Conservation (phyloP, 176 grass and related monocot species). For the Pontederia paniculata region DNA sequence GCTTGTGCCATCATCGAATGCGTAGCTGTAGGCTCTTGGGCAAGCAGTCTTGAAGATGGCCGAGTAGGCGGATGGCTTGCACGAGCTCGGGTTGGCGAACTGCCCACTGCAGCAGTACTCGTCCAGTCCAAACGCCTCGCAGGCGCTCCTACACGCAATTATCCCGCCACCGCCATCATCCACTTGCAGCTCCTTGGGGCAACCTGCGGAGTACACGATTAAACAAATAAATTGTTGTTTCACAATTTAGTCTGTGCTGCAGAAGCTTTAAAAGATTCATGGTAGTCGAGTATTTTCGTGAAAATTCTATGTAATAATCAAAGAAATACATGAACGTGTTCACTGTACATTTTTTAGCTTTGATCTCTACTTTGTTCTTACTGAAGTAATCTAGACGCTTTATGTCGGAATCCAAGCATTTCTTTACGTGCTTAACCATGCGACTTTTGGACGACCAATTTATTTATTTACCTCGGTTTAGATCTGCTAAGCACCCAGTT, state of each 20-base stretch:
- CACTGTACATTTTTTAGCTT: not conserved
- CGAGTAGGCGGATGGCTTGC: slow-evolving; percentile 64
- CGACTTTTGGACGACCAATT: not conserved
- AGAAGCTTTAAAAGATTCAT: too few species aligned
- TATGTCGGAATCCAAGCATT: not conserved
- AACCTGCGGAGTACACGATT: slow-evolving; percentile 23
- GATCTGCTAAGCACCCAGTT: slow-evolving; percentile 64
- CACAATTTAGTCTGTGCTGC: not conserved
- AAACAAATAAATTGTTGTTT: not conserved
- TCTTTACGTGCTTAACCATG: not conserved
- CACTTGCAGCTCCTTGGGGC: slow-evolving; percentile 81
- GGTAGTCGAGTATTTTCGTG: too few species aligned
- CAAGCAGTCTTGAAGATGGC: slow-evolving; percentile 72
- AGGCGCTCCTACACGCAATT: slow-evolving; percentile 77
- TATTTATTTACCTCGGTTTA: slow-evolving; percentile 48
- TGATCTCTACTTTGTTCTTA: not conserved
- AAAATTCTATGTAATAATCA: too few species aligned
- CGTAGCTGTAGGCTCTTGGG: slow-evolving; percentile 82
- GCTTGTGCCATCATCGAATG: slow-evolving; percentile 69
- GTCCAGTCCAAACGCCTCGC: slow-evolving; percentile 69
- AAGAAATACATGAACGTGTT: too few species aligned
- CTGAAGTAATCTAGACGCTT: not conserved
- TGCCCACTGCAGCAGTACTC: slow-evolving; percentile 90
- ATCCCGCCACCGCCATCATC: slow-evolving; percentile 22
- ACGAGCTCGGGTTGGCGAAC: slow-evolving; percentile 53